Evolutionary conservation across 208 protist genomes (phyloP).

Genomic region (Leishmania major): DNA sequence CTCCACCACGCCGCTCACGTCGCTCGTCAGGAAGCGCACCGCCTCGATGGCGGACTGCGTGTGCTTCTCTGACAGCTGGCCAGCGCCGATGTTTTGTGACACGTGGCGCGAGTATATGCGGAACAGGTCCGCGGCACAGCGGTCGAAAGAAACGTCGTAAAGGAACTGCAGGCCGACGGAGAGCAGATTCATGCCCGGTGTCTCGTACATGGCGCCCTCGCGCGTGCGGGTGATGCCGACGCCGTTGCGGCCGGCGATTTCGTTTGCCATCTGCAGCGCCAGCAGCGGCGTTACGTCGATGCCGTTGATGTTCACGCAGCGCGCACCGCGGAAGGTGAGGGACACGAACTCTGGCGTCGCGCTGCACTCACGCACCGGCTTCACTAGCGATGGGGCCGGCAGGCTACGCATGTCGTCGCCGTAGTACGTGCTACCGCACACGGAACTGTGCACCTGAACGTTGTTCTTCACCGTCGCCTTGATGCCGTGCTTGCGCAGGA

Average conservation of each 20-base stretch:
- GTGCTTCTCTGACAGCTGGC: slow-evolving; percentile 79
- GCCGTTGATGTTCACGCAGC: slow-evolving; percentile 87
- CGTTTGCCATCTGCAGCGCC: slow-evolving; percentile 85
- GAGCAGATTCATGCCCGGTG: slow-evolving; percentile 91
- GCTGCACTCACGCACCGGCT: slow-evolving; percentile 64
- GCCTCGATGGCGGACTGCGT: slow-evolving; percentile 86
- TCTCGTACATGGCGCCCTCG: slow-evolving; percentile 90
- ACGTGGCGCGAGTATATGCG: slow-evolving; percentile 80
- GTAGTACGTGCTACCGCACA: slow-evolving; percentile 88
- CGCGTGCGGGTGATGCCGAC: slow-evolving; percentile 80
- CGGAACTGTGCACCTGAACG: slow-evolving; percentile 81
- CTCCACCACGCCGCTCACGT: slow-evolving; percentile 85
- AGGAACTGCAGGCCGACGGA: slow-evolving; percentile 70
- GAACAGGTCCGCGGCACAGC: slow-evolving; percentile 73
- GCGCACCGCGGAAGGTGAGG: slow-evolving; percentile 69
- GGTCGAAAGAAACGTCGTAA: slow-evolving; percentile 90
- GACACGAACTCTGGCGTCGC: slow-evolving; percentile 81
- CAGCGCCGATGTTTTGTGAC: slow-evolving; percentile 62
- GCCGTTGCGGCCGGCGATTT: slow-evolving; percentile 89
- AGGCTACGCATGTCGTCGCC: slow-evolving; percentile 62
- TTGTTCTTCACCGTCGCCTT: slow-evolving; percentile 54
- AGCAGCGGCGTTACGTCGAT: slow-evolving; percentile 78
- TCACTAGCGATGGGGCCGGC: slow-evolving; percentile 61
- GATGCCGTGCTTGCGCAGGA: slow-evolving; percentile 76
- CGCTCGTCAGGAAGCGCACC: slow-evolving; percentile 70